A percentile compares a stretch with the other conserved stretches of the same genome.
Evolutionary conservation across 2,329 filamentous ascomycete genomes (phyloP).

Genomic region (Pestalotiopsis fici): DNA sequence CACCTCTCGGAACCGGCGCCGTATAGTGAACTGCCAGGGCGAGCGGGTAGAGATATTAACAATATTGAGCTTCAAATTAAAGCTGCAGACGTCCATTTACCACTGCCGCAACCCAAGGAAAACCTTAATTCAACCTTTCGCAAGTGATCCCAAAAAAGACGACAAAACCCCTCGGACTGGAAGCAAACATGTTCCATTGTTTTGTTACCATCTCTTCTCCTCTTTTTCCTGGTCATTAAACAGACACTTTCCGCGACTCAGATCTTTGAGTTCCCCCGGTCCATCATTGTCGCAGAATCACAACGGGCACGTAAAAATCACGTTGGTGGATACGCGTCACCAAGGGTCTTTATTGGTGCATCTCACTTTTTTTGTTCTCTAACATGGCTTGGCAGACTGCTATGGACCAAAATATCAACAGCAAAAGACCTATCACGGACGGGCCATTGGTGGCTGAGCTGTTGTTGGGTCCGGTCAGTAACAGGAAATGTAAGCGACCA

Average conservation of each 20-base stretch:
- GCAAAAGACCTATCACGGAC: background rate
- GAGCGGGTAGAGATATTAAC: slow-evolving; percentile 9
- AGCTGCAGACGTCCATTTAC: slow-evolving; percentile 4
- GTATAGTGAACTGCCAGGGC: slow-evolving; percentile 11
- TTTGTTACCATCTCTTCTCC: background rate
- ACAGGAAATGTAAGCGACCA: background rate
- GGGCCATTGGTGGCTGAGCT: background rate
- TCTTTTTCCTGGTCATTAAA: background rate
- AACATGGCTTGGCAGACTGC: background rate
- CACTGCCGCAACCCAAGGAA: slow-evolving; percentile 10
- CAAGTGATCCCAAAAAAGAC: background rate
- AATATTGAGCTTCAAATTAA: slow-evolving; percentile 10
- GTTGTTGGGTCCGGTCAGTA: background rate
- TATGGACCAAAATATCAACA: background rate
- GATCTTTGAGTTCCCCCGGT: background rate
- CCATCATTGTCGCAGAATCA: background rate
- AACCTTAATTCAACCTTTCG: slow-evolving; percentile 9
- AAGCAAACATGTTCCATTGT: background rate
- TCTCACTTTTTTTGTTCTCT: background rate
- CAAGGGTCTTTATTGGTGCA: background rate
- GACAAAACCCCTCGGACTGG: background rate
- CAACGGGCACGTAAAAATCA: background rate
- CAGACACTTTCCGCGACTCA: background rate
- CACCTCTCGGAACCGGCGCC: slow-evolving; percentile 11
- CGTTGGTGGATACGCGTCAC: background rate